These are phyloP conservation scores for Thalassiosira delicatula DNA, from an alignment of 352 stramenopile genomes.

Conservation along the genomic window DNA sequence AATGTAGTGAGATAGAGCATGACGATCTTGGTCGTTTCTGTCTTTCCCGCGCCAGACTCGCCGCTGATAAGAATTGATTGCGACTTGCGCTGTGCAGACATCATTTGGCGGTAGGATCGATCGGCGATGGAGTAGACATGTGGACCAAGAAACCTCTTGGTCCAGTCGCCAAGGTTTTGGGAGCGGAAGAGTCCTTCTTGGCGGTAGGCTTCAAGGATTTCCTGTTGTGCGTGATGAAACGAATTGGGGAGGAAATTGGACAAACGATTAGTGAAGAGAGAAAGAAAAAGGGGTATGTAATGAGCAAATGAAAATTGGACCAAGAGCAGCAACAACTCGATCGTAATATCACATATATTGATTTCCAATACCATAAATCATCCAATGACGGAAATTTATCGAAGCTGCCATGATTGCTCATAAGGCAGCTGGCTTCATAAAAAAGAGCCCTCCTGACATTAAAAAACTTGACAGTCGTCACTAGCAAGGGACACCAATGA, in stretches of 20 bases:
- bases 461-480: too few species aligned
- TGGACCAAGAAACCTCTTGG: constrained; percentile 32
- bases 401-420: too few species aligned
- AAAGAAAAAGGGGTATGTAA: not conserved
- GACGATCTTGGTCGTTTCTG: constrained; percentile 92
- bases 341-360: too few species aligned
- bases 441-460: too few species aligned
- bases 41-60: constrained; percentile 88
- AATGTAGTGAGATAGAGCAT: constrained; percentile 90
- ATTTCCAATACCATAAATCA: too few species aligned
- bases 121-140: constrained; percentile 86
- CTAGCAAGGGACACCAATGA: too few species aligned
- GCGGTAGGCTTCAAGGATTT: constrained; percentile 83
- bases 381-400: too few species aligned
- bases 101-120: constrained; percentile 88
- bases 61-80: constrained; percentile 89
- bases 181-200: constrained; percentile 81
- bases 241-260: too few species aligned
- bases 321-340: too few species aligned
- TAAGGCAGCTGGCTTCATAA: too few species aligned
- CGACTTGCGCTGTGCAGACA: constrained; percentile 80
- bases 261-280: not conserved
- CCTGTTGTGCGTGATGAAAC: too few species aligned
- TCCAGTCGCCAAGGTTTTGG: constrained; percentile 75
- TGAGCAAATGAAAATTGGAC: too few species aligned